phyloP scores from a whole-genome alignment of 345 rosid species.

The Linum trigynum region DNA sequence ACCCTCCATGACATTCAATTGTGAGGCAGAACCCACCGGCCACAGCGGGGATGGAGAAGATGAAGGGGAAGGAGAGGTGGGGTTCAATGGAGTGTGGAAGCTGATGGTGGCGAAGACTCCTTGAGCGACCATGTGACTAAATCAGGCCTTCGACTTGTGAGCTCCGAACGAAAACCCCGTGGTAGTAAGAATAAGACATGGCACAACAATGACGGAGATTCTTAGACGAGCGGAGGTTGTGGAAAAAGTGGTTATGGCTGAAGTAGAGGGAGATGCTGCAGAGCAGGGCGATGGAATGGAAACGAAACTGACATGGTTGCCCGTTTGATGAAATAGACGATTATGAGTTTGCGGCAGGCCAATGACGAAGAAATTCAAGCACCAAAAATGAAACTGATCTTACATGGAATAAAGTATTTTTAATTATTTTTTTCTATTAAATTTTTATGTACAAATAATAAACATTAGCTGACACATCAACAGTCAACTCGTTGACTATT shows the following conservation, averaged over 20 bases:
- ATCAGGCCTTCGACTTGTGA: conserved; percentile 80
- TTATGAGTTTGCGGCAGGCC: no score
- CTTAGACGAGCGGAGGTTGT: conserved; percentile 31
- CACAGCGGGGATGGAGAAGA: conserved; percentile 21
- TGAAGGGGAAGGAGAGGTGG: conserved; percentile 28
- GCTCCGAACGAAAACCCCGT: conserved; percentile 37
- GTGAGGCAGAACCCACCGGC: conserved; percentile 22
- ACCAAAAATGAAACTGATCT: no score
- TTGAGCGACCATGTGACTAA: conserved; percentile 56
- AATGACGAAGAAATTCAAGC: no score
- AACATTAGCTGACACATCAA: no score
- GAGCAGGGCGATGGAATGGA: conserved; percentile 39
- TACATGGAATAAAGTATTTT: no score
- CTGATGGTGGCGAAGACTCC: conserved; percentile 26
- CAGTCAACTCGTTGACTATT: no score
- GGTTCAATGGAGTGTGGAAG: conserved; percentile 25
- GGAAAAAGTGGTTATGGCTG: conserved; percentile 17
- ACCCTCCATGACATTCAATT: conserved; percentile 20
- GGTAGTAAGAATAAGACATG: conserved; percentile 21
- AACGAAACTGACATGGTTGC: conserved; percentile 52
- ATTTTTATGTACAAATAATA: no score
- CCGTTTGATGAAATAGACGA: neutral
- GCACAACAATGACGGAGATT: conserved; percentile 16
- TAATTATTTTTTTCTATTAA: no score
- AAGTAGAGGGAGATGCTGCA: conserved; percentile 31